phyloP scores from a whole-genome alignment of 169 alveolate genomes.

The Eimeria sp. region DNA sequence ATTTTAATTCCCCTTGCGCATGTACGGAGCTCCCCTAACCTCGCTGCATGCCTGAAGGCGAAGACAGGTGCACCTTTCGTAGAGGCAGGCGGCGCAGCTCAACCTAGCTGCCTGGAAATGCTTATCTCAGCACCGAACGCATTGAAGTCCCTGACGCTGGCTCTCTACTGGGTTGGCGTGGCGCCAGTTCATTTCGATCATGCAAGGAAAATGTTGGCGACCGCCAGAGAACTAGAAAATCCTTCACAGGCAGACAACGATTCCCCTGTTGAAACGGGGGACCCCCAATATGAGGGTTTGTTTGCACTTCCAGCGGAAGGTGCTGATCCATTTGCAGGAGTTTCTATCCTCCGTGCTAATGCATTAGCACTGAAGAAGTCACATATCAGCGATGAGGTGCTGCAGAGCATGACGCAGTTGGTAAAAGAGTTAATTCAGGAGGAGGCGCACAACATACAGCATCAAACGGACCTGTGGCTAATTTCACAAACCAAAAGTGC shows the following conservation, averaged over 20 bases:
- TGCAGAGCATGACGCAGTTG: slow-evolving; percentile 14
- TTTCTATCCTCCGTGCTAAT: slow-evolving; percentile 58
- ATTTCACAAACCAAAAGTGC: slow-evolving; percentile 55
- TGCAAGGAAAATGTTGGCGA: background rate
- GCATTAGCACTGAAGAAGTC: slow-evolving; percentile 27
- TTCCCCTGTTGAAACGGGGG: background rate
- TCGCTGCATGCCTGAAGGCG: background rate
- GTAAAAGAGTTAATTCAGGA: slow-evolving; percentile 6
- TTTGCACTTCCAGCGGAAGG: slow-evolving; percentile 42
- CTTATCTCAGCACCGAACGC: background rate
- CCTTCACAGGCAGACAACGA: background rate
- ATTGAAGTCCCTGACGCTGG: background rate
- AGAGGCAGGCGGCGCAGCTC: background rate
- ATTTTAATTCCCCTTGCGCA: background rate
- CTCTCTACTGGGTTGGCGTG: slow-evolving; percentile 48
- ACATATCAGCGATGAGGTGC: slow-evolving; percentile 36
- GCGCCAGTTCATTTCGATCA: background rate
- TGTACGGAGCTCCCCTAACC: background rate
- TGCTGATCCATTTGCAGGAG: slow-evolving; percentile 48
- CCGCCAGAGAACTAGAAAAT: background rate
- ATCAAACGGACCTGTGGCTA: slow-evolving; percentile 53
- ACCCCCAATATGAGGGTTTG: background rate
- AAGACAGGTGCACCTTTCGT: background rate
- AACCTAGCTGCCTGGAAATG: slow-evolving; percentile 15
- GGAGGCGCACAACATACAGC: slow-evolving; percentile 60